A percentile compares a stretch with the other conserved stretches of the same genome.
phyloP scores from a whole-genome alignment of 2,329 filamentous ascomycete species.

The Cercospora sp. region DNA sequence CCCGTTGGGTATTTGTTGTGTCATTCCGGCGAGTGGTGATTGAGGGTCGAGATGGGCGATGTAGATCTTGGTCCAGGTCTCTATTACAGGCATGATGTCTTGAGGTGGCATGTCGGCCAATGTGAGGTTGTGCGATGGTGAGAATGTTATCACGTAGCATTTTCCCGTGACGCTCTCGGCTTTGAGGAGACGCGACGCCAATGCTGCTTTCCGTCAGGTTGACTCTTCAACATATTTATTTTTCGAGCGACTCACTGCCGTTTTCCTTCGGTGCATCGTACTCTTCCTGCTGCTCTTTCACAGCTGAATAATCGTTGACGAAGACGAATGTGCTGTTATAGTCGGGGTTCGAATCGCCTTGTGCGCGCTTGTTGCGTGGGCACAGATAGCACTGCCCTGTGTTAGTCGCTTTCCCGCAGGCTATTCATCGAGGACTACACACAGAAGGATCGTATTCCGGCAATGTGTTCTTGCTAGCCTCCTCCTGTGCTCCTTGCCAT shows the following conservation, averaged over 20 bases:
- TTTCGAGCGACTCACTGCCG: slow-evolving; percentile 45
- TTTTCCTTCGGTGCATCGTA: slow-evolving; percentile 61
- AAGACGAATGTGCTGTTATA: slow-evolving; percentile 91
- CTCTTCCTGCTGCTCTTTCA: slow-evolving; percentile 86
- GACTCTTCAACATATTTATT: not conserved
- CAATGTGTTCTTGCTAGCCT: slow-evolving; percentile 48
- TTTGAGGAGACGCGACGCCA: slow-evolving; percentile 73
- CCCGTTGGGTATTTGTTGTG: slow-evolving; percentile 44
- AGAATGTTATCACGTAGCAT: slow-evolving; percentile 97
- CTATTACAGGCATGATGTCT: slow-evolving; percentile 78
- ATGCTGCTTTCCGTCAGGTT: slow-evolving; percentile 51
- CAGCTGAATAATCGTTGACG: slow-evolving; percentile 95
- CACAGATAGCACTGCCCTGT: slow-evolving; percentile 80
- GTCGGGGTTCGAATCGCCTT: slow-evolving; percentile 80
- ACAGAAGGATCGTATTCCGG: slow-evolving; percentile 75
- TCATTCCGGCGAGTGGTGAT: slow-evolving; percentile 60
- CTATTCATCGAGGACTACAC: slow-evolving; percentile 22
- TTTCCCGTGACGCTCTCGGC: slow-evolving; percentile 88
- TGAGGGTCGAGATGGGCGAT: slow-evolving; percentile 72
- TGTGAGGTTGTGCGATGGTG: slow-evolving; percentile 83
- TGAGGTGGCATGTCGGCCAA: slow-evolving; percentile 80
- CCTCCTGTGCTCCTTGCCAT: slow-evolving; percentile 72
- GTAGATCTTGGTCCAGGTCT: slow-evolving; percentile 92
- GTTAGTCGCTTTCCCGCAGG: slow-evolving; percentile 19
- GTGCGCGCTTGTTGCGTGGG: slow-evolving; percentile 83